Base-by-base conservation (phyloP, 106 monocot species). In the Dendrobium officinale region DNA sequence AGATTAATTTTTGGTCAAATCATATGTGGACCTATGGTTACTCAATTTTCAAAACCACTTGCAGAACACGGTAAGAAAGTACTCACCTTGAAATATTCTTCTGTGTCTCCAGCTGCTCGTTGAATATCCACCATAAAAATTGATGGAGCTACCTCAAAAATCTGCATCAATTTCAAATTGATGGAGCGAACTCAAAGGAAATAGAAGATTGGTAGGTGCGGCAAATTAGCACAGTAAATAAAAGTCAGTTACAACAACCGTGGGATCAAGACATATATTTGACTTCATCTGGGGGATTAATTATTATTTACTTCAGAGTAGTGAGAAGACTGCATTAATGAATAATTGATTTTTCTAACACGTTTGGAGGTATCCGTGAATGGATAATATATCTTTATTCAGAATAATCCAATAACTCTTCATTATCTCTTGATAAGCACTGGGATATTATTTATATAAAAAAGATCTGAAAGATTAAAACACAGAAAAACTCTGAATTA, bases 141-240 rank as follows among this genome's bases (percentile, higher is more conserved):
- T 47, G 92, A 85, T 82, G 96, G 96, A 26, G 94, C 96, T 85
- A 97, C 90, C 84, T 97, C 92, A 88, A 92, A 97, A 58, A 97
- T 90, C 96, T 97, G 89, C 44, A 37, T 54, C 33, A 84, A 44
- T 77, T 86, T 66, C 10, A 42, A 40, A 55, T 75, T 37, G 37
- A 37, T 37, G 37, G 37, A 37, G 37, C 37, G 22, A 77, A 78
- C 75, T 15, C 76, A 17, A 67, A 55, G 42, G 19, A 24, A 77
- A 51, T 51, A 51, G 9, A 82, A 78, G 56, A 26, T 55, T 2
- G 5, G 27, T 73, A 8, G 10, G 18, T 20, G 17, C 29, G n/a
- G 33, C 26, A 44, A 77, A 66, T 82, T 55, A 59, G 44, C 41
- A 45, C 1, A 75, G 0, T 55, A 73, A 81, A n/a, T 56, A 5